Conservation (phyloP, 176 grass and related monocot species). For the Dendrocalamus sinicus region DNA sequence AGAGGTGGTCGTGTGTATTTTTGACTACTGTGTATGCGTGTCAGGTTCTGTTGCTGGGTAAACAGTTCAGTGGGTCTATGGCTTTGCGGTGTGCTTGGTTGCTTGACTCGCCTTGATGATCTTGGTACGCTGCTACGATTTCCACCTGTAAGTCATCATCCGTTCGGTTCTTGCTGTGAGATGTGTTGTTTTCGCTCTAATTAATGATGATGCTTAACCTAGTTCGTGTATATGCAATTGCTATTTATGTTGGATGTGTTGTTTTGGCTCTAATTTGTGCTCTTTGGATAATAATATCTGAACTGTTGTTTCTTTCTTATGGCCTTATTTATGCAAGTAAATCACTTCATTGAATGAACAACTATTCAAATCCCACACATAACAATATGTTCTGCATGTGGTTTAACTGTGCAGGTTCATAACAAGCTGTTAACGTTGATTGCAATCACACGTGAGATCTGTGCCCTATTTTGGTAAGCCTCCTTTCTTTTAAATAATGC, state of each 20-base stretch:
- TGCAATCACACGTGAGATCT: conserved; percentile 85
- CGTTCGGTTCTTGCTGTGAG: neutral
- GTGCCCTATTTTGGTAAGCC: conserved; percentile 78
- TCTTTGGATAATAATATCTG: conserved; percentile 66
- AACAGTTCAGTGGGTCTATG: conserved; percentile 8
- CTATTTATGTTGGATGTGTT: conserved; percentile 80
- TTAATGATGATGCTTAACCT: conserved; percentile 91
- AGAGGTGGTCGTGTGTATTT: too few species aligned
- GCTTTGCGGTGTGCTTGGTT: too few species aligned
- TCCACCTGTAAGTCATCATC: neutral
- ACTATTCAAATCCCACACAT: neutral
- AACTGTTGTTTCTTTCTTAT: neutral
- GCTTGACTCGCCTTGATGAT: conserved; percentile 59
- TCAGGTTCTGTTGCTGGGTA: too few species aligned
- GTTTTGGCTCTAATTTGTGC: conserved; percentile 76
- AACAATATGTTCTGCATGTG: conserved; percentile 12
- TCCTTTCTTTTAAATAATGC: conserved; percentile 18
- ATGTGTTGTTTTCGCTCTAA: neutral
- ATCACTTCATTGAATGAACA: conserved; percentile 2
- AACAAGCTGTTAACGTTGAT: conserved; percentile 78
- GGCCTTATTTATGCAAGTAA: conserved; percentile 17
- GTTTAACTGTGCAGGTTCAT: conserved; percentile 70
- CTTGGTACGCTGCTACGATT: conserved; percentile 59
- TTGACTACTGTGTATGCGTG: too few species aligned
- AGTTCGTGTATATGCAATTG: conserved; percentile 73